phyloP scores from a whole-genome alignment of 2,329 filamentous ascomycete genomes.

The Hortaea werneckii region DNA sequence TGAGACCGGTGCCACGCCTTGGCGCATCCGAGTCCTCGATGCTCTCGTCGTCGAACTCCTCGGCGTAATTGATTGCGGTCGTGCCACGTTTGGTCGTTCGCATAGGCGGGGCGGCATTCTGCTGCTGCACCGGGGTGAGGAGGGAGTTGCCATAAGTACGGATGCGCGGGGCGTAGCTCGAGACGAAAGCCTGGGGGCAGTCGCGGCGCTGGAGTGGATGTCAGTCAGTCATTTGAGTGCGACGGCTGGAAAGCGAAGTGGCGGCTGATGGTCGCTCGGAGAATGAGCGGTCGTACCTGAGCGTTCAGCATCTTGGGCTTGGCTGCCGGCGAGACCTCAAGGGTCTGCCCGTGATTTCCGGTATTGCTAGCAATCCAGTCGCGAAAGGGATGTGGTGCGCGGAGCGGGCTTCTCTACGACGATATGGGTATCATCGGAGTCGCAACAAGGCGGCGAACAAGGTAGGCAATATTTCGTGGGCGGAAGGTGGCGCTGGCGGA shows the following conservation, averaged over 20 bases:
- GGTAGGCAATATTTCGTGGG: conserved; percentile 2
- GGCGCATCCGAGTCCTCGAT: conserved; percentile 66
- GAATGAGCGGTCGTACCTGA: conserved; percentile 25
- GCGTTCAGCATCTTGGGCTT: conserved; percentile 30
- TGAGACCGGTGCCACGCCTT: conserved; percentile 61
- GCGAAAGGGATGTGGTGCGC: conserved; percentile 6
- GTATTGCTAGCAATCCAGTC: neutral
- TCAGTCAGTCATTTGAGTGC: neutral
- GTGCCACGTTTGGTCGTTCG: conserved; percentile 96
- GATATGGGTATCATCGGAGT: conserved; percentile 15
- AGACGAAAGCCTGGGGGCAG: conserved; percentile 68
- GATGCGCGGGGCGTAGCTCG: conserved; percentile 82
- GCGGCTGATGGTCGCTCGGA: no score
- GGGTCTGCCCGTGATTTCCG: conserved; percentile 4
- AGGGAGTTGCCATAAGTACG: conserved; percentile 87
- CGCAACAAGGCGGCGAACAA: conserved; percentile 8
- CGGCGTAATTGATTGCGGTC: conserved; percentile 93
- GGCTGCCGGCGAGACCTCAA: conserved; percentile 6
- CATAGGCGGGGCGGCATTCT: conserved; percentile 55
- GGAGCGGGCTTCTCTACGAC: conserved; percentile 2
- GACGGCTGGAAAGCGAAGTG: no score
- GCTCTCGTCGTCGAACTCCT: conserved; percentile 85
- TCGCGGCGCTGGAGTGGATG: neutral
- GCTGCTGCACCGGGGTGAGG: conserved; percentile 70
- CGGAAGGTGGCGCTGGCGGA: conserved; percentile 1